Evolutionary conservation across 495 filamentous ascomycete species (phyloP), one percentile per base, ranked within the genome.

Genomic region (Xylaria bambusicola): DNA sequence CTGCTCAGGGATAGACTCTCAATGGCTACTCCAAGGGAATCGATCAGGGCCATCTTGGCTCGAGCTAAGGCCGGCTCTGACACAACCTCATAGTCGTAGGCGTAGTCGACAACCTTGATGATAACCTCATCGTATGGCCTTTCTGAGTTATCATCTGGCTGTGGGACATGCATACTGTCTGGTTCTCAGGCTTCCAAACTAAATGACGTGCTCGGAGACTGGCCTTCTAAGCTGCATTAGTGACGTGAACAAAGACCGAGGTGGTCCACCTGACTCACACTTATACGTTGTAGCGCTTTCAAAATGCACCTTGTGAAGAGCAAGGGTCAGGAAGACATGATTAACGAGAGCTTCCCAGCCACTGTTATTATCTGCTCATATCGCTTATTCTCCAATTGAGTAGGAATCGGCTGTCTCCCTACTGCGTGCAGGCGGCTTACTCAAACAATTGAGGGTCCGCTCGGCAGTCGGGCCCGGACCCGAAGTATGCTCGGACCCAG

Each of bases 21-120:
- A 13, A 77, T 71, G 12, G 75, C 75, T 31, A 72, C 74, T n/a
- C 72, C 76, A 24, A 79, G 31, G 24, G 76, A 60, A 41, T 79
- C 76, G 6, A 79, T 63, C 12, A 79, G 65, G 5, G 74, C 71
- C n/a, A 62, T 60, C 0, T 66, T 62, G 17, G 75, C 73, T 5
- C 53, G 53, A 35, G 27, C 44, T 27, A 46, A 18, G 23, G 53
- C 53, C 17, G 44, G 53, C 33, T 45, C 41, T 4, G 53, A 46
- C 26, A 33, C 27, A 23, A 56, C 44, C 27, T 56, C 53, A 15
- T 46, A 45, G 23, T 56, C 41, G 40, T 56, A 56, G 53, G 44
- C 53, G 27, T 56, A 56, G 44, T 56, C 41, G 20, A 56, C 31
- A 5, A 56, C 26, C 9, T n/a, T 17, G 17, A 24, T 8, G 18